Evolutionary conservation across 352 stramenopile species (phyloP), one percentile per base, ranked within the genome.

Genomic region (Pythium grandisporangium): DNA sequence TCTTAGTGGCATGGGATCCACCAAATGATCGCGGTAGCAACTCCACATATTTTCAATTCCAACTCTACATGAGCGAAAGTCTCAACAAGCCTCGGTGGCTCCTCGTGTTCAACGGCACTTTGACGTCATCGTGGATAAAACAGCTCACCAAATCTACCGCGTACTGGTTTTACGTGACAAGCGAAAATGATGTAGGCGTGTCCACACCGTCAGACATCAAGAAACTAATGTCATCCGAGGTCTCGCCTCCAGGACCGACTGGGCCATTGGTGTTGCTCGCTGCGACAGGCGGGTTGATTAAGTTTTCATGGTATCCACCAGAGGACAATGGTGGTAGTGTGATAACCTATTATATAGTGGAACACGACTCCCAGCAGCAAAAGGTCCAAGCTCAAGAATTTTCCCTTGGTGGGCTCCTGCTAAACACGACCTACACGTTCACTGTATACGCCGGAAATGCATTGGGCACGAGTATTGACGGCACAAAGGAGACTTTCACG

Each of bases 251-350:
- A 11, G 72, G 72, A 3, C 72, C 72, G 6, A 53, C 59, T 2
- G 56, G 59, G 2, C 21, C 42, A 0, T 45, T 80, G 14, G 24
- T 29, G 1, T 11, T 53, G 1, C 13, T 46, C 2, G 52, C 37
- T 12, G 26, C 32, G 11, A 75, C 69, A 0, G 69, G 72, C 4
- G 72, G 72, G 5, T 62, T 66, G 38, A 45, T 85, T 1, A 20
- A 52, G 0, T 44, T 83, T 14, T 43, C 42, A 1, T 85, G 72
- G 72, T 47, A 26, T 6, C 45, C 47, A 2, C 64, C 72, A 2
- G 55, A 73, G 19, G 72, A 85, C 54, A 55, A 83, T 22, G 72
- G 72, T 4, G 72, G 72, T 6, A 77, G 58, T 38, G 10, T 41
- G 1, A 58, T 81, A 29, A 66, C 49, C 3, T 45, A 51, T 13